Evolutionary conservation across 352 stramenopile species (phyloP).

Genomic region (Phytophthora pistaciae): DNA sequence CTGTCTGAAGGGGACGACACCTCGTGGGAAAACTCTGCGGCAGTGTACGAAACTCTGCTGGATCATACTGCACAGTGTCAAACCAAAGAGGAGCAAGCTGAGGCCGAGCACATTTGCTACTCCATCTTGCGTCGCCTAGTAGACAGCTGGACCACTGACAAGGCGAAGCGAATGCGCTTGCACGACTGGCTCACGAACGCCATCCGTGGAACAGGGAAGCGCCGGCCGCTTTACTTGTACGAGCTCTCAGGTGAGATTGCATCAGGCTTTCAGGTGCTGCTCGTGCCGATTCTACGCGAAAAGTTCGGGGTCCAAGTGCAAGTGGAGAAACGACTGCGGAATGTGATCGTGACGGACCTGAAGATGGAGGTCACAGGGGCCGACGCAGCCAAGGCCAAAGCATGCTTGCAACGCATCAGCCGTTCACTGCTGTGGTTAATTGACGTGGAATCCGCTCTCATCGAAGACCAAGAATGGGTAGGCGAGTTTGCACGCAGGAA

Average conservation of each 20-base stretch:
- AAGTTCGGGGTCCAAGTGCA: conserved; percentile 66
- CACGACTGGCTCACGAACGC: conserved; percentile 81
- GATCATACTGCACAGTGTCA: conserved; percentile 26
- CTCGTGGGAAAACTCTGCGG: conserved; percentile 51
- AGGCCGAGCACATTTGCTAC: conserved; percentile 68
- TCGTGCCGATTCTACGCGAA: conserved; percentile 66
- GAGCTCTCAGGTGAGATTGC: conserved; percentile 72
- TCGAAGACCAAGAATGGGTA: conserved; percentile 54
- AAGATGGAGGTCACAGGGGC: conserved; percentile 49
- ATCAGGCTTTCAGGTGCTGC: conserved; percentile 64
- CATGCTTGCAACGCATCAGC: conserved; percentile 58
- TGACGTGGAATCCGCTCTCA: conserved; percentile 51
- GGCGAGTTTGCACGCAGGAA: conserved; percentile 43
- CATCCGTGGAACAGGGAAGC: conserved; percentile 62
- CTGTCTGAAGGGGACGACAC: conserved; percentile 43
- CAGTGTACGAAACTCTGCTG: conserved; percentile 58
- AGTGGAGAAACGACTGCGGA: conserved; percentile 67
- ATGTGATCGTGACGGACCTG: conserved; percentile 72
- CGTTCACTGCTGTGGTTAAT: conserved; percentile 65
- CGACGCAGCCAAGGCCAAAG: conserved; percentile 37
- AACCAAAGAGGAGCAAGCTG: conserved; percentile 46
- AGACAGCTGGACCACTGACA: conserved; percentile 76
- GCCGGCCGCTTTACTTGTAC: conserved; percentile 62
- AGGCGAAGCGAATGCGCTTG: conserved; percentile 74
- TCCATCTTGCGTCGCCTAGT: conserved; percentile 64